Base-by-base conservation (phyloP, 108 stramenopile species). In the Schizochytrium sp. region DNA sequence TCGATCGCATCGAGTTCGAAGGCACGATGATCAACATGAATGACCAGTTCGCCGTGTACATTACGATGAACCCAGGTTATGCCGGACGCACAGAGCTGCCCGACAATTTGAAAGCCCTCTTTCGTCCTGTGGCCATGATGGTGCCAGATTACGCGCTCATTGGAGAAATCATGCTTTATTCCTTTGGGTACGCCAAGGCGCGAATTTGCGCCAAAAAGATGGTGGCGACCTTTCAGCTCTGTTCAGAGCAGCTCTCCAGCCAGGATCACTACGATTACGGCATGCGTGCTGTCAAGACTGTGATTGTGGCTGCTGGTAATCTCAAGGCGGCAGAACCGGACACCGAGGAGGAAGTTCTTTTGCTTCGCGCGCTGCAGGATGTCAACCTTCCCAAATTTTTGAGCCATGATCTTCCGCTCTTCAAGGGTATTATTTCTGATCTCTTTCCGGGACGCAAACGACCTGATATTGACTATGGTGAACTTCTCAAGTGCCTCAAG, bases 41-140 rank as follows among this genome's bases (percentile, higher is more conserved):
- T 25, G 90, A 58, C 5, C 88, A 93, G 57, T 95, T 94, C 60
- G 93, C 90, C 2, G 93, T 93, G 5, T 95, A 94, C 88, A 95
- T 95, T 76, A 95, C 95, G 72, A 95, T 95, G 95, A 95, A 95
- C 57, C 95, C 95, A 16, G 95, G 95, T 48, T 95, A 95, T 87
- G 95, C 95, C 10, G 94, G 94, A 2, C 91, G 90, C 23, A 88
- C 89, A 5, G 92, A 90, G 43, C 90, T 91, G 55, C 90, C 93
- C 58, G 93, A 93, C 90, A 89, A 76, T 58, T 87, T 92, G 41
- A 89, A 91, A 55, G 93, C 93, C 5, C 91, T 95, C 16, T 95
- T 95, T 88, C 93, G 95, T 5, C 94, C 95, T 21, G 95, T 95
- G 29, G 95, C 95, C 5, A 95, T 95, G 95, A 95, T 95, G 95